Percentiles rank a stretch among this genome's conserved stretches.
Conservation (phyloP, 208 protist genomes). For the Trypanosoma theileri region DNA sequence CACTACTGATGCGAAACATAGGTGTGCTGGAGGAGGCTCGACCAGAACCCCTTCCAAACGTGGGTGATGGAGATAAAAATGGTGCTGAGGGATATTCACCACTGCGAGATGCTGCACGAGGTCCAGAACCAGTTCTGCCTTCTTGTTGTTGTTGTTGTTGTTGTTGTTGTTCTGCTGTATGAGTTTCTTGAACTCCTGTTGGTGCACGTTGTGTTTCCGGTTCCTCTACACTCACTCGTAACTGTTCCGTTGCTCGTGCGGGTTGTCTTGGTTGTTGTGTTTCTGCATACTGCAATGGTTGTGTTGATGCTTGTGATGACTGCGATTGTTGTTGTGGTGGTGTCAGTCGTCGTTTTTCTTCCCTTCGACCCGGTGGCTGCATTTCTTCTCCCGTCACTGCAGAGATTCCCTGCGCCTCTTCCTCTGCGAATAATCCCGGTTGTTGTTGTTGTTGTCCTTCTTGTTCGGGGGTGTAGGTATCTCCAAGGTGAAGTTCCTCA, state of each 20-base stretch:
- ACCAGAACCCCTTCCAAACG: background rate
- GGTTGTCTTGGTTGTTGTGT: background rate
- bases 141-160: background rate
- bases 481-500: conserved; percentile 45
- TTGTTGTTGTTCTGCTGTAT: background rate
- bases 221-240: no score
- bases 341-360: background rate
- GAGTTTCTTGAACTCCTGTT: background rate
- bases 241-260: no score
- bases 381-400: background rate
- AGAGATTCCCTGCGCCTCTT: background rate
- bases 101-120: background rate
- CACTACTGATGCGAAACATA: background rate
- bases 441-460: background rate
- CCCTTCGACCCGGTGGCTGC: background rate
- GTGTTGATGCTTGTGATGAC: background rate
- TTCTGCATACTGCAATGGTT: background rate
- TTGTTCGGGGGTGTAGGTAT: background rate
- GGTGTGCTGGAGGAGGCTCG: background rate
- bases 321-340: background rate
- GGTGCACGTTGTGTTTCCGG: no score
- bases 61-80: background rate
- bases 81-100: background rate
- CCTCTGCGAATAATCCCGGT: background rate
- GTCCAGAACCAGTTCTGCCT: background rate